Conservation (phyloP, 169 alveolate genomes). For the Eimeria acervulina region DNA sequence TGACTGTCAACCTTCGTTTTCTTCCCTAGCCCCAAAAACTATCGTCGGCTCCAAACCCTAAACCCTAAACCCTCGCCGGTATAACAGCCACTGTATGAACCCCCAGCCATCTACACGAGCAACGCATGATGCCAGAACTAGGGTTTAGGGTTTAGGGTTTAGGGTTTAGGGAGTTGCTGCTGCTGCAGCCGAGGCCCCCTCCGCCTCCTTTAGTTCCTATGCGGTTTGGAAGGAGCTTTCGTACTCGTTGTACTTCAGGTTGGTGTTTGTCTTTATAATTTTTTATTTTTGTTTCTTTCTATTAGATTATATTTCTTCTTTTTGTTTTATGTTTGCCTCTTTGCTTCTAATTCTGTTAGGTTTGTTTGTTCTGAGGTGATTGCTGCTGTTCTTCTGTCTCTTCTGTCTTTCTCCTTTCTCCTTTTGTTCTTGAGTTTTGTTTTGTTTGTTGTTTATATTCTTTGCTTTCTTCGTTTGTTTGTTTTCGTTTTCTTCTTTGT, state of each 20-base stretch:
- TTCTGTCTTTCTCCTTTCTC: too few relatives aligned
- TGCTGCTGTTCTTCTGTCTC: too few relatives aligned
- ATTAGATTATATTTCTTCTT: not conserved
- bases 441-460: not conserved
- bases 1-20: not conserved
- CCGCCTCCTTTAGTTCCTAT: conserved; percentile 45
- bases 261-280: not conserved
- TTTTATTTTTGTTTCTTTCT: not conserved
- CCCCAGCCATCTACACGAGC: too few relatives aligned
- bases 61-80: too few relatives aligned
- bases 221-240: not conserved
- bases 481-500: too few relatives aligned
- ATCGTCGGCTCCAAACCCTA: too few relatives aligned
- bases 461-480: not conserved
- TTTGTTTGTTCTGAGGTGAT: too few relatives aligned
- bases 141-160: conserved; percentile 27
- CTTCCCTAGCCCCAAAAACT: not conserved
- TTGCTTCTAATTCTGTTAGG: not conserved
- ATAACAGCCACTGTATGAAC: not conserved
- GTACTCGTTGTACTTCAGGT: not conserved
- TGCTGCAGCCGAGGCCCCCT: conserved; percentile 32
- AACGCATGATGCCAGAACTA: not conserved
- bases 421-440: too few relatives aligned
- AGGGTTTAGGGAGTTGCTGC: not conserved
- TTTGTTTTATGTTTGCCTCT: not conserved